Evolutionary conservation across 2,329 filamentous ascomycete species (phyloP).

Genomic region (Pseudogymnoascus sp.): DNA sequence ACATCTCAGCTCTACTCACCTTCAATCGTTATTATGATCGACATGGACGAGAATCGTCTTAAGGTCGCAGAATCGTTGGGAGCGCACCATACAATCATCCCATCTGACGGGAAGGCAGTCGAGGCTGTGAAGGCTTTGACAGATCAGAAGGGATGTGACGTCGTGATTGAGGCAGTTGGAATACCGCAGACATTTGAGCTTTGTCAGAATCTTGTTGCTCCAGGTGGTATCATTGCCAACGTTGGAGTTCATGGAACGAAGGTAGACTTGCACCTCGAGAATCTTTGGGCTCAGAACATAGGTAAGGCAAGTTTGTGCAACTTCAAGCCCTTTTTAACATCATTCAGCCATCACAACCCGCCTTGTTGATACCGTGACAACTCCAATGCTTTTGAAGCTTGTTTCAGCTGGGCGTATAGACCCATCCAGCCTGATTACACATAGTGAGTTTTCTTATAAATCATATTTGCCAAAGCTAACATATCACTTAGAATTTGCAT

Average conservation of each 20-base stretch:
- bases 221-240: constrained; percentile 48
- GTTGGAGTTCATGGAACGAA: constrained; percentile 51
- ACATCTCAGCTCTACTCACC: constrained; percentile 49
- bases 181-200: constrained; percentile 45
- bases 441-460: constrained; percentile 29
- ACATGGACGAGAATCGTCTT: constrained; percentile 42
- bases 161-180: constrained; percentile 52
- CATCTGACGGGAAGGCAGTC: constrained; percentile 30
- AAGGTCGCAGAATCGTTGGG: constrained; percentile 41
- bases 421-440: constrained; percentile 38
- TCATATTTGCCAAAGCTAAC: constrained; percentile 8
- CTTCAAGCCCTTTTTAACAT: neutral
- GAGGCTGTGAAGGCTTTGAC: constrained; percentile 38
- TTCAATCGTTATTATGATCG: constrained; percentile 43
- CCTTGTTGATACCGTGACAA: constrained; percentile 41
- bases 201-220: constrained; percentile 45
- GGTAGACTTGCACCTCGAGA: constrained; percentile 44
- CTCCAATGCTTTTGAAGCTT: constrained; percentile 42
- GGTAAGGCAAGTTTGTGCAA: constrained; percentile 28
- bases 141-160: constrained; percentile 46
- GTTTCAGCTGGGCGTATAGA: constrained; percentile 36
- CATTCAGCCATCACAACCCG: constrained; percentile 38
- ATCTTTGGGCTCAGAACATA: constrained; percentile 48
- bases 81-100: constrained; percentile 39
- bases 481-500: constrained; percentile 31